Evolutionary conservation across 345 rosid species (phyloP), one percentile per base, ranked within the genome.

Genomic region (Sisymbrium altissimum): DNA sequence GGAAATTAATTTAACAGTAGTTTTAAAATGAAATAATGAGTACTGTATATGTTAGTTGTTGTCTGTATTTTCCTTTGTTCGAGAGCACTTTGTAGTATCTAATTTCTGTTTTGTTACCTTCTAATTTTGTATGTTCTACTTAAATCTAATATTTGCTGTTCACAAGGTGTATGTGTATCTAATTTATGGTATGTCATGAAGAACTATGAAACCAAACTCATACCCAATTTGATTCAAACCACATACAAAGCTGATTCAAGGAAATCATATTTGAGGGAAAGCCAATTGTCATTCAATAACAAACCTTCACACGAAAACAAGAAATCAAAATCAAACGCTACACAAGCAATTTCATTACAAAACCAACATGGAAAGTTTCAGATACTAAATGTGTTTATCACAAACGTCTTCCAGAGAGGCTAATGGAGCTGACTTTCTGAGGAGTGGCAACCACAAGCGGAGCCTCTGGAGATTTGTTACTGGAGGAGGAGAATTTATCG

Each of bases 381-480:
- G 56, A 9, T 54, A 40, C 53, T 70, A 69, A 18, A 4, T 23
- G 54, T 44, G 32, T 32, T 69, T 39, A 18, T 58, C 35, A 77
- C 33, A 81, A 74, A 60, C 88, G 65, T 80, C 76, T 81, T 70
- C 96, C 90, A 9, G 98, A 91, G 18, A 94, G 89, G 74, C 97
- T 94, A 73, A 94, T 85, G 11, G 98, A 94, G 83, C 95, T 91
- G 83, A 94, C 90, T 85, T 94, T 94, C 88, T 84, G 72, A 9
- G 97, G 96, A 43, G 98, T 94, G 55, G 97, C 96, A 68, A 94
- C 97, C 62, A 94, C 97, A 52, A 94, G 81, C 1, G 98, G 97
- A 63, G 98, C 98, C 80, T 94, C 97, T 6, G 98, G 98, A 2
- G 95, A 89, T 68, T 88, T 81, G 21, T 66, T 82, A 15, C 81